Evolutionary conservation across 345 rosid species (phyloP).

Genomic region (Sonneratia alba): DNA sequence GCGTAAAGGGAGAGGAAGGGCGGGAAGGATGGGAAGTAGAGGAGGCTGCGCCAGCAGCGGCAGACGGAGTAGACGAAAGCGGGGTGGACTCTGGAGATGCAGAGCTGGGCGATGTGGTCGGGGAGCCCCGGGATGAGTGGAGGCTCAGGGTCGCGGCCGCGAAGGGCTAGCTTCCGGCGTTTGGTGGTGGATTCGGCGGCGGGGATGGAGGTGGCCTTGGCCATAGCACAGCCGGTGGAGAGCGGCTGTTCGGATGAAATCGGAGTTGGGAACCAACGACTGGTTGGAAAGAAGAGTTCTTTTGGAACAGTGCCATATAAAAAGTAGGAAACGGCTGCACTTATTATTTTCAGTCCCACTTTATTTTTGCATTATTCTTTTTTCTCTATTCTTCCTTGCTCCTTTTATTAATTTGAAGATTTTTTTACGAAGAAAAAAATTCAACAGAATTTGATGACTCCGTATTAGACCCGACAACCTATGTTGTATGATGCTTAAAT

Average conservation of each 20-base stretch:
- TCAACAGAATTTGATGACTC: too few relatives aligned
- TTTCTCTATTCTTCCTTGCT: too few relatives aligned
- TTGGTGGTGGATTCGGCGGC: conserved; percentile 14
- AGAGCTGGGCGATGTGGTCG: conserved; percentile 32
- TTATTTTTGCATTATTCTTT: too few relatives aligned
- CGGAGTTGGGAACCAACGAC: neutral
- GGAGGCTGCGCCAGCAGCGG: conserved; percentile 44
- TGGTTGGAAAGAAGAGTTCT: neutral
- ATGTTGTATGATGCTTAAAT: too few relatives aligned
- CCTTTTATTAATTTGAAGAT: too few relatives aligned
- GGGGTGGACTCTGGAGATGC: conserved; percentile 34
- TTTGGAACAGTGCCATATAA: neutral
- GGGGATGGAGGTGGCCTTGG: conserved; percentile 6
- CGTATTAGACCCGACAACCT: too few relatives aligned
- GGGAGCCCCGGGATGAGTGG: conserved; percentile 45
- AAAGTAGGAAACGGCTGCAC: too few relatives aligned
- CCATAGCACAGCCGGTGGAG: neutral
- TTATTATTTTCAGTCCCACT: too few relatives aligned
- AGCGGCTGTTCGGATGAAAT: neutral
- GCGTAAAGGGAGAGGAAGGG: conserved; percentile 39
- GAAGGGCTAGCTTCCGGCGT: conserved; percentile 15
- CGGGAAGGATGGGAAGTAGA: conserved; percentile 40
- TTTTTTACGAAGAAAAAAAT: too few relatives aligned
- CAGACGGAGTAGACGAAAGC: conserved; percentile 34
- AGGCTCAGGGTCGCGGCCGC: conserved; percentile 1